Percentiles rank a stretch among this genome's conserved stretches.
Conservation (phyloP, 1,284 basidiomycete species). For the Violaceomyces palustris region DNA sequence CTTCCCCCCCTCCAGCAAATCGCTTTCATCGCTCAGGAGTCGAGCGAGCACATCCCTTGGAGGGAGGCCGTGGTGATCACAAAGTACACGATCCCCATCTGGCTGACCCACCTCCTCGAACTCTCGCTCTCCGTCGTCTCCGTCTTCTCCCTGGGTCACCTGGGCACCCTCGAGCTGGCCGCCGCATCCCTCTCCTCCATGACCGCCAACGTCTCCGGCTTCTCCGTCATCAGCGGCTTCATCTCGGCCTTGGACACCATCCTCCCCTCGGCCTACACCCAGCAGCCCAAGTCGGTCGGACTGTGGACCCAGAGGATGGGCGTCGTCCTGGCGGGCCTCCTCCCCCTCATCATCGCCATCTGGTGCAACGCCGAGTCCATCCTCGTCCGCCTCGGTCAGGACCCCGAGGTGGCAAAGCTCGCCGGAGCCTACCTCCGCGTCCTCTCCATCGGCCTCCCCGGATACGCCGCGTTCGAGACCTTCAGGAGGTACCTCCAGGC, state of each 20-base stretch:
- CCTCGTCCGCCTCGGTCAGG: constrained; percentile 74
- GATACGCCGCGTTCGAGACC: constrained; percentile 61
- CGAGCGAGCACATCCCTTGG: constrained; percentile 25
- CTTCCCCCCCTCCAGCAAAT: constrained; percentile 31
- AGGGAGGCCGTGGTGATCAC: constrained; percentile 31
- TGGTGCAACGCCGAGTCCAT: constrained; percentile 80
- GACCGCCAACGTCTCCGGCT: constrained; percentile 51
- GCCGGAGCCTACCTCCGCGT: constrained; percentile 70
- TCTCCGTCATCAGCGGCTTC: constrained; percentile 60
- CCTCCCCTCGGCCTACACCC: constrained; percentile 85
- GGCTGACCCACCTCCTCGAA: constrained; percentile 46
- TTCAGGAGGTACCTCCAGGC: constrained; percentile 46
- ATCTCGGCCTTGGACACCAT: constrained; percentile 79
- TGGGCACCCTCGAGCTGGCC: constrained; percentile 47
- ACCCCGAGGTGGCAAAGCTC: constrained; percentile 73
- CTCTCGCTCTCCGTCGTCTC: constrained; percentile 46
- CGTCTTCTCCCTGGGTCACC: constrained; percentile 48
- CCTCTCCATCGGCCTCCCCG: constrained; percentile 77
- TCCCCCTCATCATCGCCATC: constrained; percentile 30
- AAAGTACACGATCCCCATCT: constrained; percentile 42
- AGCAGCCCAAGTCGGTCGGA: constrained; percentile 74
- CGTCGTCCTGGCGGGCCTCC: constrained; percentile 54
- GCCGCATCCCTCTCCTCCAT: constrained; percentile 46
- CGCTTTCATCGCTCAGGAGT: constrained; percentile 25
- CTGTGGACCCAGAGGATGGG: constrained; percentile 86